A percentile compares a stretch with the other conserved stretches of the same genome.
phyloP scores from a whole-genome alignment of 2,329 filamentous ascomycete species.

The Phaeophleospora eucalypticola region DNA sequence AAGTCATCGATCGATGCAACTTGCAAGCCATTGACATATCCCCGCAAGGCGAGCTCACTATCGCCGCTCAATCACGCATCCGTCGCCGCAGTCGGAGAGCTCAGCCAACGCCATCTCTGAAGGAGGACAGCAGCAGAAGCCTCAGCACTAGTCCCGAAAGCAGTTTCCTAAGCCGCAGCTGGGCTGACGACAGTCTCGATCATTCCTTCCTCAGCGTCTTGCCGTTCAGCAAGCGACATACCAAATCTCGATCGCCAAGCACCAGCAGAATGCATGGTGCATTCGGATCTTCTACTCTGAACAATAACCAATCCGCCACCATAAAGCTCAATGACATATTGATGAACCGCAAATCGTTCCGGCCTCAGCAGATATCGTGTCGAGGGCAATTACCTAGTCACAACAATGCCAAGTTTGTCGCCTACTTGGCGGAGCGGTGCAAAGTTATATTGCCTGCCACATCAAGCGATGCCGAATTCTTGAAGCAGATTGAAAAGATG shows the following conservation, averaged over 20 bases:
- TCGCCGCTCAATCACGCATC: slow-evolving; percentile 51
- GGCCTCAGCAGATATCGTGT: slow-evolving; percentile 26
- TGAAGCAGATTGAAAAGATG: slow-evolving; percentile 16
- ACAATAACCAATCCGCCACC: slow-evolving; percentile 27
- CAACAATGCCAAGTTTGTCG: slow-evolving; percentile 14
- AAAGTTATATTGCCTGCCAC: slow-evolving; percentile 6
- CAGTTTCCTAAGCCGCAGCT: slow-evolving; percentile 35
- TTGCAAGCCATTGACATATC: slow-evolving; percentile 56
- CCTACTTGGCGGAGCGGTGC: slow-evolving; percentile 16
- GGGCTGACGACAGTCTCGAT: slow-evolving; percentile 55
- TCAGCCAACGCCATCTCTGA: slow-evolving; percentile 11
- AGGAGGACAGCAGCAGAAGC: slow-evolving; percentile 11
- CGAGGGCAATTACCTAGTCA: slow-evolving; percentile 23
- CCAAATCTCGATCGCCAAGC: slow-evolving; percentile 10
- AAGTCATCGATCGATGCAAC: slow-evolving; percentile 55
- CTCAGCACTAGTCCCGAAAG: slow-evolving; percentile 35
- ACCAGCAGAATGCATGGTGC: slow-evolving; percentile 13
- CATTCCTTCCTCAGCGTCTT: slow-evolving; percentile 50
- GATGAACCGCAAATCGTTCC: slow-evolving; percentile 24
- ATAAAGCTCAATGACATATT: slow-evolving; percentile 27
- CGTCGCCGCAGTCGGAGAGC: slow-evolving; percentile 33
- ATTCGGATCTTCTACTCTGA: slow-evolving; percentile 9
- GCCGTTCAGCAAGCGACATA: slow-evolving; percentile 13
- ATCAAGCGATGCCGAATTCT: slow-evolving; percentile 10
- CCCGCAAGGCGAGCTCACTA: slow-evolving; percentile 53